Evolutionary conservation across 208 protist genomes (phyloP), one percentile per base, ranked within the genome.

Genomic region (Leishmania tarentolae): DNA sequence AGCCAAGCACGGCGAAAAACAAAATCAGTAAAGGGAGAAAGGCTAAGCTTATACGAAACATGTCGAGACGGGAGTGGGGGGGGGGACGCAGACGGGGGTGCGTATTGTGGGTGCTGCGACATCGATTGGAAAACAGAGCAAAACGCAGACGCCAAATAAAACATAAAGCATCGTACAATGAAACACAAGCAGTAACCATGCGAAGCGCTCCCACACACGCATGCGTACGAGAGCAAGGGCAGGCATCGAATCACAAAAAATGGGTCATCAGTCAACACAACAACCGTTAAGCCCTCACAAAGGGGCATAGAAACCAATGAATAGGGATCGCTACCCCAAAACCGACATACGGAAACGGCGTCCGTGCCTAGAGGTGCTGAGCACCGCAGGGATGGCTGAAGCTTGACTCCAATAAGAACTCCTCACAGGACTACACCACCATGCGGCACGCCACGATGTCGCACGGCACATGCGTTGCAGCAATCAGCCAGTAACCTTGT

Each of bases 381-480:
- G 68, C 17, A 13, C 21, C 9, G 11, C 31, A 53, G 24, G 44
- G 21, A n/a, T 21, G 28, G 21, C 9, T 53, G 68, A 73, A 44
- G 42, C 24, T 37, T 24, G n/a, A 15, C 8, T 52, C 46, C 37
- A 1, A 44, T 19, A 17, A 71, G 47, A n/a, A 17, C 24, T 50
- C 3, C 68, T 44, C 37, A 44, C 9, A 31, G 19, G 46, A 0
- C 37, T 77, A 87, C n/a, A 80, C 82, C 3, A 88, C 80, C 83
- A 90, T 93, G 73, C 94, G 85, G 78, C 93, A 96, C 3, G 94
- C 92, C 28, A 96, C 94, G 81, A 97, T 97, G 77, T 97, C 94
- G 50, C 94, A 97, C 40, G 94, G 94, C 0, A 97, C 94, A 83
- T 97, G 88, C n/a, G 86, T 93, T 7, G 90, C 92, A 3, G 94